These are phyloP conservation scores for Coemansia sp. DNA, from an alignment of 192 early-diverging fungal species.

Conservation along the genomic window DNA sequence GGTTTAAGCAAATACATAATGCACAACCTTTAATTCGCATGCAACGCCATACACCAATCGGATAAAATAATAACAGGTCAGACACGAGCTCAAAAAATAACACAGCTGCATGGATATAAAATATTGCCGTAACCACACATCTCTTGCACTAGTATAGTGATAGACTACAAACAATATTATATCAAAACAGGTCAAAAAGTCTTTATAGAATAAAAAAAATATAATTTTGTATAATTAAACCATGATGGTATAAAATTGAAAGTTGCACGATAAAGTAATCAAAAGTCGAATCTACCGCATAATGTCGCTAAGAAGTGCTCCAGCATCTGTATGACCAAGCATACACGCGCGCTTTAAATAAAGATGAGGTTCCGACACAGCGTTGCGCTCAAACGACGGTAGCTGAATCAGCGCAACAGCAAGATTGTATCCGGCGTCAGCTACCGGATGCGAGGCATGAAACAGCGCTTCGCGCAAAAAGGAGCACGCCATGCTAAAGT, in stretches of 20 bases:
- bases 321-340: slow-evolving; percentile 43
- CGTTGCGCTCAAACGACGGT: slow-evolving; percentile 39
- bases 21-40: not conserved
- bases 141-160: not conserved
- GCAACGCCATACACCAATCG: not conserved
- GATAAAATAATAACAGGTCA: not conserved
- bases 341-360: slow-evolving; percentile 53
- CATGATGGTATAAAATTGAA: not conserved
- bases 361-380: slow-evolving; percentile 44
- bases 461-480: slow-evolving; percentile 49
- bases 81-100: not conserved
- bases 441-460: slow-evolving; percentile 50
- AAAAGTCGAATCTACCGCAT: slow-evolving; percentile 19
- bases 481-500: slow-evolving; percentile 53
- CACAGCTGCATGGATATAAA: not conserved
- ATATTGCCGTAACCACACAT: not conserved
- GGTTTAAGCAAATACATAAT: not conserved
- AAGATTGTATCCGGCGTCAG: slow-evolving; percentile 51
- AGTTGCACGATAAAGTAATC: not conserved
- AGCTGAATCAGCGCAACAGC: slow-evolving; percentile 51
- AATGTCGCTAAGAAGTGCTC: slow-evolving; percentile 45
- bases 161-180: no score
- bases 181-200: no score
- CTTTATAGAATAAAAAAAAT: no score
- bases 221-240: not conserved